Conservation (phyloP, 345 rosid species). For the Brassica cretica region DNA sequence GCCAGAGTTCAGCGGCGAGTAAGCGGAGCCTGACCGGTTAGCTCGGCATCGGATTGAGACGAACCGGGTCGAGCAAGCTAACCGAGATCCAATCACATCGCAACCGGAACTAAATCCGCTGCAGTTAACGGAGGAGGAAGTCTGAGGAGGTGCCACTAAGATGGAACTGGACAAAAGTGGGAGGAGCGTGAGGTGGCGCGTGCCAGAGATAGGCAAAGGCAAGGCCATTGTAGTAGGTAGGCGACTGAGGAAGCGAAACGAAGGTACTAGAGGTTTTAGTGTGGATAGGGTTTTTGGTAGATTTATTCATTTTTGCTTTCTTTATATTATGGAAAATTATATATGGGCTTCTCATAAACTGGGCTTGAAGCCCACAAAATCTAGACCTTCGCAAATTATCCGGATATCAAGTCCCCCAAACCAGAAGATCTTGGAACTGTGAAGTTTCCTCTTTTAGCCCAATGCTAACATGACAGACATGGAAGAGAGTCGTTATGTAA, state of each 20-base stretch:
- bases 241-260: slow-evolving; percentile 14
- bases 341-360: slow-evolving; percentile 5
- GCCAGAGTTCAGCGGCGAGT: slow-evolving; percentile 87
- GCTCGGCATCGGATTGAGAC: slow-evolving; percentile 68
- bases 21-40: slow-evolving; percentile 72
- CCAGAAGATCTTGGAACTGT: not conserved
- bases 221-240: slow-evolving; percentile 54
- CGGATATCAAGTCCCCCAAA: too few relatives aligned
- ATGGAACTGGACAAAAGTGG: slow-evolving; percentile 38
- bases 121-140: slow-evolving; percentile 41
- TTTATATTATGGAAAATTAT: not conserved
- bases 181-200: slow-evolving; percentile 49
- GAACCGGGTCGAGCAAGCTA: slow-evolving; percentile 41
- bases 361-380: not conserved
- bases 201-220: slow-evolving; percentile 31
- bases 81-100: slow-evolving; percentile 31
- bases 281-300: slow-evolving; percentile 35
- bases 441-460: not conserved
- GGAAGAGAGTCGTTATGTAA: slow-evolving; percentile 5
- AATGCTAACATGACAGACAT: not conserved
- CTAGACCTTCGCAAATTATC: not conserved
- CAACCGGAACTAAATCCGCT: slow-evolving; percentile 36
- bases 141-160: slow-evolving; percentile 45
- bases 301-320: not conserved
- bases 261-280: slow-evolving; percentile 17